These are phyloP conservation scores for Strobilomyces echinocephalus DNA, from an alignment of 768 basidiomycete species.

Conservation along the genomic window DNA sequence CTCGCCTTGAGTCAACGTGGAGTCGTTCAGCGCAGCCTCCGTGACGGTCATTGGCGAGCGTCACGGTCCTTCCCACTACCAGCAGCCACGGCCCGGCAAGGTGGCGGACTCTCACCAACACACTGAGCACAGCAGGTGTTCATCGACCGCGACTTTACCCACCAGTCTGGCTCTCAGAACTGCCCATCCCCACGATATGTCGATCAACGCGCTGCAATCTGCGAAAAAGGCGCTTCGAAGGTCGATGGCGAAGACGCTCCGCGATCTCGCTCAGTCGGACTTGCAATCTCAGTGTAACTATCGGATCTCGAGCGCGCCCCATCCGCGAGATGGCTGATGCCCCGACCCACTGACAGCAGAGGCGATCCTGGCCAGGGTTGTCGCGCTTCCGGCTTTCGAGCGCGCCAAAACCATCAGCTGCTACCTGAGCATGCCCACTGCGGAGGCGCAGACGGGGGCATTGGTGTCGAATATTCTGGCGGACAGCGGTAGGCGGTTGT, in stretches of 20 bases:
- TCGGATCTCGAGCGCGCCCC: background rate
- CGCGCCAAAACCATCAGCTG: constrained; percentile 55
- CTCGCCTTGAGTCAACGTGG: background rate
- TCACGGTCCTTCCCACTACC: no score
- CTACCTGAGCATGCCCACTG: constrained; percentile 75
- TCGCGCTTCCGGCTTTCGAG: constrained; percentile 49
- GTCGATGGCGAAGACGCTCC: constrained; percentile 42
- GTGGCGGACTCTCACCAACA: no score
- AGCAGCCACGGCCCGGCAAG: no score
- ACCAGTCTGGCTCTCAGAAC: background rate
- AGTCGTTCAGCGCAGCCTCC: constrained; percentile 19
- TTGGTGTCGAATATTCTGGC: constrained; percentile 51
- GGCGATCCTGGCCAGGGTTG: constrained; percentile 42
- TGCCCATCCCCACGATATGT: constrained; percentile 12
- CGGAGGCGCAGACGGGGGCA: constrained; percentile 57
- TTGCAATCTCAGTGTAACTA: constrained; percentile 58
- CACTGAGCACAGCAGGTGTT: background rate
- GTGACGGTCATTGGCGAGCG: constrained; percentile 8
- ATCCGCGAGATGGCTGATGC: background rate
- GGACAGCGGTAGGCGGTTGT: constrained; percentile 39
- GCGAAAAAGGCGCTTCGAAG: constrained; percentile 57
- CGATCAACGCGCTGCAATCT: constrained; percentile 26
- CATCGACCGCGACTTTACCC: background rate
- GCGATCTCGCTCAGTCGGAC: constrained; percentile 38
- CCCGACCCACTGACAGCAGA: constrained; percentile 16